Evolutionary conservation across 805 yeast genomes (phyloP), one percentile per base, ranked within the genome.

Genomic region (Kazachstania psychrophila): DNA sequence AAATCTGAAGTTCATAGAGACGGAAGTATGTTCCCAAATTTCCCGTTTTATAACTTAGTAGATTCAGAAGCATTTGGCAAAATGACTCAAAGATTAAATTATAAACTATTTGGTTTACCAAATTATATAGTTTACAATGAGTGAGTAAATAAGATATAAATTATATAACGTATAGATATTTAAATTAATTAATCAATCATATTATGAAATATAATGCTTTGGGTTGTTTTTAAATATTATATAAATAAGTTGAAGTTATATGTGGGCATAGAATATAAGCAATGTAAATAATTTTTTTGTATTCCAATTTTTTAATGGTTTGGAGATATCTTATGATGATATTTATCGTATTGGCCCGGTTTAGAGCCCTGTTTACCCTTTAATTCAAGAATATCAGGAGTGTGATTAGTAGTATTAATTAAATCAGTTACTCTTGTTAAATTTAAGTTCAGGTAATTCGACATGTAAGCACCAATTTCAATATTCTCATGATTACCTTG

Each of bases 1-100:
- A 82, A 85, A 57, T 92, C 95, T 11, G 95, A 86, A 46, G 96
- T 89, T 34, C 97, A 88, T 62, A 72, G 96, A 58, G 96, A 89
- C 59, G 96, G 96, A 26, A 96, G 96, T 38, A 87, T 88, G 95
- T 88, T 88, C 73, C 96, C 97, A 10, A 81, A 92, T 28, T 88
- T 89, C 73, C 88, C 96, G 39, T 88, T 88, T 69, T 85, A 87
- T 59, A 94, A 88, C 57, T 70, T 88, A 59, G 84, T 88, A 43
- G 97, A 88, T 64, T 85, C 95, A 10, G 97, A 88, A 61, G 96
- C 96, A 5, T 88, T 88, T 61, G 94, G 86, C 11, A 79, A 78
- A 58, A 88, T 88, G 96, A 95, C 94, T 31, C 82, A 84, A 61
- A 69, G 96, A 46, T 69, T 88, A 42, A 94, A 94, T 13, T 86